Evolutionary conservation across 2,329 filamentous ascomycete species (phyloP).

Genomic region (Calonectria montana): DNA sequence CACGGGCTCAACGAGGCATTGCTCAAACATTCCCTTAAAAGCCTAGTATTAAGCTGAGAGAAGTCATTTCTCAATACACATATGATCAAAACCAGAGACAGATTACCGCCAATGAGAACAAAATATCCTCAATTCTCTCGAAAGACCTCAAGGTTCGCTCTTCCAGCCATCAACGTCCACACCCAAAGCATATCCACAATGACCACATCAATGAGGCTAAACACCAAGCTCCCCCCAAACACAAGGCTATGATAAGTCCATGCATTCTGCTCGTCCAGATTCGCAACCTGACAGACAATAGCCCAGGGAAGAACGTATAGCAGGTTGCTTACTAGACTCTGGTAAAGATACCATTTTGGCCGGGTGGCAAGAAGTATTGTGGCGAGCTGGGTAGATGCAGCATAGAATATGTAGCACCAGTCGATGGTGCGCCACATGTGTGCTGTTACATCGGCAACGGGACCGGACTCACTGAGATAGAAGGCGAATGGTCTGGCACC

Average conservation of each 20-base stretch:
- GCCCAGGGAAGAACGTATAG: conserved; percentile 79
- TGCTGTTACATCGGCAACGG: conserved; percentile 59
- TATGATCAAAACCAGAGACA: no score
- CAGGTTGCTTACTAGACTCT: conserved; percentile 74
- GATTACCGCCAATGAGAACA: no score
- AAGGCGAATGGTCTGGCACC: no score
- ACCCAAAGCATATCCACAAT: conserved; percentile 63
- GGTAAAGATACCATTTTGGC: conserved; percentile 75
- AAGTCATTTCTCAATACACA: no score
- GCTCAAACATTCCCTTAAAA: no score
- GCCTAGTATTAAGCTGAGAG: no score
- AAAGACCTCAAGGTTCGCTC: conserved; percentile 52
- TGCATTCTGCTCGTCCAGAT: conserved; percentile 63
- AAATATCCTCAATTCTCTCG: conserved; percentile 19
- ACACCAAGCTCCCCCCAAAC: conserved; percentile 76
- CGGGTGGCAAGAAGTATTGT: conserved; percentile 72
- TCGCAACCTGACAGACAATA: conserved; percentile 65
- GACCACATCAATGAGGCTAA: conserved; percentile 70
- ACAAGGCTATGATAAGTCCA: conserved; percentile 76
- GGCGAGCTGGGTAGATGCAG: conserved; percentile 72
- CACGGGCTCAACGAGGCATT: no score
- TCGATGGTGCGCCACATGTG: conserved; percentile 74
- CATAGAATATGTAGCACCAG: conserved; percentile 79
- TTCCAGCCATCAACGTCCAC: conserved; percentile 60
- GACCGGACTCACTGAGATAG: no score